phyloP scores from a whole-genome alignment of 2,329 filamentous ascomycete species.

The Nigrospora sphaerica region DNA sequence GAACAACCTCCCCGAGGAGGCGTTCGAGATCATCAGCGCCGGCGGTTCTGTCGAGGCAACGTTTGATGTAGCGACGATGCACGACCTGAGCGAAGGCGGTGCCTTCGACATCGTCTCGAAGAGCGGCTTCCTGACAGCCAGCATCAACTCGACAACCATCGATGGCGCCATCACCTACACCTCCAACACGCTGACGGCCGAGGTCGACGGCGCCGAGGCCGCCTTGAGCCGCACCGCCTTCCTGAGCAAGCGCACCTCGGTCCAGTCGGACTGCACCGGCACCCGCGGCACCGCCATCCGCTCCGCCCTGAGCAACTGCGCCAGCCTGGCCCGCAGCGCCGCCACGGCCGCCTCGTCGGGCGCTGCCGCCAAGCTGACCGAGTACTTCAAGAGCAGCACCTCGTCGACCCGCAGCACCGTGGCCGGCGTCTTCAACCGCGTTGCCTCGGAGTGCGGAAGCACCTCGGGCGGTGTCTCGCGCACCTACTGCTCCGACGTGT shows the following conservation, averaged over 20 bases:
- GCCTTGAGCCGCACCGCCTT: conserved; percentile 40
- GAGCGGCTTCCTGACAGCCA: neutral
- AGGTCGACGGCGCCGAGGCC: conserved; percentile 49
- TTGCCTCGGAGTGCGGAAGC: conserved; percentile 48
- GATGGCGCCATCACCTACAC: conserved; percentile 47
- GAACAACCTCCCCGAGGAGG: conserved; percentile 2
- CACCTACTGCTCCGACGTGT: conserved; percentile 8
- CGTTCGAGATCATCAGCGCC: conserved; percentile 5
- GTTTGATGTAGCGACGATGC: conserved; percentile 5
- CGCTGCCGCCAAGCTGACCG: conserved; percentile 37
- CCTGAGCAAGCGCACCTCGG: conserved; percentile 40
- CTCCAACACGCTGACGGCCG: conserved; percentile 51
- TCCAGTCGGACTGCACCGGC: conserved; percentile 48
- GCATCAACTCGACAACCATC: conserved; percentile 26
- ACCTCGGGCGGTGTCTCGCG: conserved; percentile 29
- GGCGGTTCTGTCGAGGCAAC: conserved; percentile 2
- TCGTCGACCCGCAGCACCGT: conserved; percentile 37
- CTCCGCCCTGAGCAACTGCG: conserved; percentile 47
- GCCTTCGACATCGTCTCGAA: conserved; percentile 5
- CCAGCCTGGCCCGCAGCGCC: conserved; percentile 43
- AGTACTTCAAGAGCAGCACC: conserved; percentile 52
- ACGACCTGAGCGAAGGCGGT: conserved; percentile 6
- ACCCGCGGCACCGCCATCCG: conserved; percentile 33
- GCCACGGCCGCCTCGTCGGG: conserved; percentile 43
- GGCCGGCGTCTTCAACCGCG: conserved; percentile 37